Evolutionary conservation across 352 stramenopile species (phyloP).

Genomic region (Peronospora tabacina): DNA sequence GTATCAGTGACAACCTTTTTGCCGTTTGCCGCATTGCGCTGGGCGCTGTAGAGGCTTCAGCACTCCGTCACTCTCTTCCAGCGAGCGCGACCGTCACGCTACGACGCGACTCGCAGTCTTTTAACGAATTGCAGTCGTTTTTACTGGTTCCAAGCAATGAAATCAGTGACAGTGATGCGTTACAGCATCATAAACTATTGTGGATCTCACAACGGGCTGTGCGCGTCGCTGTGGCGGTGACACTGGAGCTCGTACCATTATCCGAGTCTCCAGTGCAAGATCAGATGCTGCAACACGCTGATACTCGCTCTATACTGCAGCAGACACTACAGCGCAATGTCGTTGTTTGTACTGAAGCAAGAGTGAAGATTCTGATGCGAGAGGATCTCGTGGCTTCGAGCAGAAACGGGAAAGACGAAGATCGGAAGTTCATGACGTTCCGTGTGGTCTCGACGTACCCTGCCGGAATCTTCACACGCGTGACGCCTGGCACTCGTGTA

Average conservation of each 20-base stretch:
- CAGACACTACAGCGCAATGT: constrained; percentile 52
- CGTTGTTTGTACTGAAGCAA: constrained; percentile 31
- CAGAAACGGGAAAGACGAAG: constrained; percentile 7
- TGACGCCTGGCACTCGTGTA: constrained; percentile 43
- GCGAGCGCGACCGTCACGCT: constrained; percentile 33
- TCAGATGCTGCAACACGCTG: constrained; percentile 20
- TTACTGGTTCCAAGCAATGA: constrained; percentile 9
- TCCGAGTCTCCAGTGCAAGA: constrained; percentile 7
- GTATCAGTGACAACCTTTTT: constrained; percentile 12
- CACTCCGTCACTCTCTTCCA: neutral
- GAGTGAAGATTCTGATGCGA: constrained; percentile 34
- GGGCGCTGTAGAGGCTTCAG: constrained; percentile 4
- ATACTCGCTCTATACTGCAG: constrained; percentile 42
- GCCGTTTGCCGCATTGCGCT: constrained; percentile 43
- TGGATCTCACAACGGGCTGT: constrained; percentile 48
- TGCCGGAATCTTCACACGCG: constrained; percentile 21
- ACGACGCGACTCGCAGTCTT: constrained; percentile 12
- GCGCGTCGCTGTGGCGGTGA: constrained; percentile 39
- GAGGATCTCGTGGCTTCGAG: constrained; percentile 19
- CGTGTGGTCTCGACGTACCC: constrained; percentile 46
- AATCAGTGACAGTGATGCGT: neutral
- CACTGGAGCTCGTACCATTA: constrained; percentile 31
- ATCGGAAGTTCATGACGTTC: constrained; percentile 24
- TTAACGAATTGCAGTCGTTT: constrained; percentile 20
- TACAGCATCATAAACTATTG: constrained; percentile 7